Evolutionary conservation across 1,139 yeast species (phyloP).

Genomic region (Saccharomycopsis hybrid): DNA sequence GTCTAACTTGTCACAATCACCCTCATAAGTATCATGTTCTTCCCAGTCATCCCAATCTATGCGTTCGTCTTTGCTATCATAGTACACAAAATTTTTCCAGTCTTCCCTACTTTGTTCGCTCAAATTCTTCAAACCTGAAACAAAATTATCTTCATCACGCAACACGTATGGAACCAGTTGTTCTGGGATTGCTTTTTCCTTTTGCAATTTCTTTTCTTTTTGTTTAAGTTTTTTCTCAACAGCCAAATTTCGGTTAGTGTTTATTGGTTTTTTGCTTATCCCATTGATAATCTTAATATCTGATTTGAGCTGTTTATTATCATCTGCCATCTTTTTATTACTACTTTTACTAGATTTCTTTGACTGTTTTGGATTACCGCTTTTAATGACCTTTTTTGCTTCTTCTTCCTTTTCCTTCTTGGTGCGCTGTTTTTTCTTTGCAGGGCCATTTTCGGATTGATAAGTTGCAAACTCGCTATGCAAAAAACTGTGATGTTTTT

Average conservation of each 20-base stretch:
- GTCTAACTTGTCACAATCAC: constrained; percentile 12
- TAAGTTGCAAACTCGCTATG: background rate
- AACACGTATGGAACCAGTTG: constrained; percentile 5
- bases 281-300: constrained; percentile 12
- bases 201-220: background rate
- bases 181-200: constrained; percentile 3
- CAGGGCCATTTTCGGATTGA: background rate
- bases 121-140: constrained; percentile 5
- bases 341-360: too few species aligned
- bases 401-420: background rate
- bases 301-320: constrained; percentile 3
- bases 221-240: constrained; percentile 1
- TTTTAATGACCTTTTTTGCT: background rate
- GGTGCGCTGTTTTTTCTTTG: background rate
- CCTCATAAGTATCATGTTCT: constrained; percentile 12
- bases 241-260: constrained; percentile 4
- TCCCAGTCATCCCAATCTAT: constrained; percentile 15
- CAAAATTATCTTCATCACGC: constrained; percentile 7
- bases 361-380: too few species aligned
- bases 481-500: too few species aligned
- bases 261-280: constrained; percentile 1
- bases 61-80: constrained; percentile 16
- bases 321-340: too few species aligned
- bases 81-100: constrained; percentile 13
- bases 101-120: constrained; percentile 5